Conservation (phyloP, 192 early-diverging fungal species). For the Coemansia asiatica region DNA sequence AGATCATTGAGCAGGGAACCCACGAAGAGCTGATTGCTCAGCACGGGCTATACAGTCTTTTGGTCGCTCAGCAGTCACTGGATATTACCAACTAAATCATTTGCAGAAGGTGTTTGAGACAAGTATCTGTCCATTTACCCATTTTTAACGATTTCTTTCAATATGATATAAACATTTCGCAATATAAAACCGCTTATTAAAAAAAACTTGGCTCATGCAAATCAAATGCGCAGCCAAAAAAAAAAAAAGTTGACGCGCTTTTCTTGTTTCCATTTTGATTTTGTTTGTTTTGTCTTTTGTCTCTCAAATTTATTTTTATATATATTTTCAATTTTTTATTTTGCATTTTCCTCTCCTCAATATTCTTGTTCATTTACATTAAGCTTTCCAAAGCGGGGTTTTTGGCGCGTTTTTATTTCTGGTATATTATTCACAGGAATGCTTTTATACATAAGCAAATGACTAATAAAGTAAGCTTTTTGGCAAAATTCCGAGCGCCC, state of each 20-base stretch:
- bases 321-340: background rate
- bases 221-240: no score
- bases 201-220: no score
- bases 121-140: no score
- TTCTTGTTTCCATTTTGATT: no score
- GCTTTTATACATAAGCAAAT: background rate
- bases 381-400: no score
- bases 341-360: background rate
- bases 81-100: conserved; percentile 5
- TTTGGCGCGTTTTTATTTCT: background rate
- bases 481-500: conserved; percentile 5
- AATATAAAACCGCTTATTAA: no score
- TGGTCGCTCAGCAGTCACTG: conserved; percentile 6
- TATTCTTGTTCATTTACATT: conserved; percentile 5
- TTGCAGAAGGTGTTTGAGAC: no score
- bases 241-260: no score
- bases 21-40: conserved; percentile 49
- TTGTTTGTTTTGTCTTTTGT: no score
- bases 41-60: conserved; percentile 42
- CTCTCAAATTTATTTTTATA: no score
- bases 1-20: conserved; percentile 52
- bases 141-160: no score
- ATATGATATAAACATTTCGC: no score
- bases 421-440: background rate
- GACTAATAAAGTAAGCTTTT: background rate